Percentiles rank a stretch among this genome's conserved stretches.
These are phyloP conservation scores for Sarcodon aspratus DNA, from an alignment of 768 basidiomycete species.

Conservation along the genomic window DNA sequence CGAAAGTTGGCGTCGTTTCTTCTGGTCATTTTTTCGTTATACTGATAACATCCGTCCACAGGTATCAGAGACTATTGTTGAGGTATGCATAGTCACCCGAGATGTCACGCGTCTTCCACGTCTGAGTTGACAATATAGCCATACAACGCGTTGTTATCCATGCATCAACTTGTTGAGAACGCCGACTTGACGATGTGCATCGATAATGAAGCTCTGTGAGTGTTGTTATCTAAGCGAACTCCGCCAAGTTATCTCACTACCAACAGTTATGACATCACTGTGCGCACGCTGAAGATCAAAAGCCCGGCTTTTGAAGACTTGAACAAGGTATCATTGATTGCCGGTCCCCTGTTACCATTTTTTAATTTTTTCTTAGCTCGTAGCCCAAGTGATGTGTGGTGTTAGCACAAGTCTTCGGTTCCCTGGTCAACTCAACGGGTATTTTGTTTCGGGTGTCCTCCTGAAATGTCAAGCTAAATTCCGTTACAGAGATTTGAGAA, in stretches of 20 bases:
- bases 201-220: constrained; percentile 80
- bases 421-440: constrained; percentile 92
- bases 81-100: constrained; percentile 22
- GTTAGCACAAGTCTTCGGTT: constrained; percentile 87
- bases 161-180: constrained; percentile 85
- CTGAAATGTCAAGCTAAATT: neutral
- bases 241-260: neutral
- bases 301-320: constrained; percentile 54
- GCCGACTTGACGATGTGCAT: constrained; percentile 77
- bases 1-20: constrained; percentile 27
- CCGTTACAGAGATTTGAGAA: constrained; percentile 60
- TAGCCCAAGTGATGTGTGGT: constrained; percentile 89
- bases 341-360: neutral
- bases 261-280: constrained; percentile 60
- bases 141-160: constrained; percentile 76
- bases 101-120: neutral
- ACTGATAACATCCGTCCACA: constrained; percentile 9
- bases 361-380: constrained; percentile 33
- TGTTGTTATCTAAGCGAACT: constrained; percentile 1
- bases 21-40: neutral
- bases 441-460: neutral
- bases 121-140: constrained; percentile 30
- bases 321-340: constrained; percentile 37
- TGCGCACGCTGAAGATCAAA: constrained; percentile 52
- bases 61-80: constrained; percentile 40